A percentile compares a stretch with the other conserved stretches of the same genome.
Evolutionary conservation across 148 eudicot genomes (phyloP).

Genomic region (Amaranthus palmeri): DNA sequence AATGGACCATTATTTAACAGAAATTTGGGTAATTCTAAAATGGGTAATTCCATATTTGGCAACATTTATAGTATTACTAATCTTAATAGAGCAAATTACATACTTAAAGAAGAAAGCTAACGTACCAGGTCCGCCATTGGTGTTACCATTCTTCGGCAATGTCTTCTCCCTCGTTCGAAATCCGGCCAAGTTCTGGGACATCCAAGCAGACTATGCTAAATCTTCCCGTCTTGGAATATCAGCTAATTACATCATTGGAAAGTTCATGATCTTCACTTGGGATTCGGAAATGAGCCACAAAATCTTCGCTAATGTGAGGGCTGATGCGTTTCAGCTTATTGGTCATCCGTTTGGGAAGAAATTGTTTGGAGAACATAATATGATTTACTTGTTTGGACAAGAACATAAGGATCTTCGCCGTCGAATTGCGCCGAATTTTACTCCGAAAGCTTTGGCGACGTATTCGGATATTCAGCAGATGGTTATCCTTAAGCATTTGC

Average conservation of each 20-base stretch:
- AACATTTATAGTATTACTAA: slow-evolving; percentile 28
- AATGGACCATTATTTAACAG: not conserved
- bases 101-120: slow-evolving; percentile 50
- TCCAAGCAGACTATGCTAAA: slow-evolving; percentile 51
- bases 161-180: slow-evolving; percentile 42
- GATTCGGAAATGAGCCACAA: slow-evolving; percentile 61
- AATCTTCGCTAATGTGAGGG: slow-evolving; percentile 63
- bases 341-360: slow-evolving; percentile 90
- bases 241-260: slow-evolving; percentile 60
- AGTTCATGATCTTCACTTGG: slow-evolving; percentile 46
- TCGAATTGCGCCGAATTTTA: slow-evolving; percentile 69
- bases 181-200: slow-evolving; percentile 67
- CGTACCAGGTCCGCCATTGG: slow-evolving; percentile 57
- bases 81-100: slow-evolving; percentile 46
- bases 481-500: slow-evolving; percentile 43
- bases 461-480: slow-evolving; percentile 53
- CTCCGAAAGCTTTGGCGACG: slow-evolving; percentile 59
- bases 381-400: slow-evolving; percentile 77
- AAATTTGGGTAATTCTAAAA: slow-evolving; percentile 18
- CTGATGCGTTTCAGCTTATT: slow-evolving; percentile 71
- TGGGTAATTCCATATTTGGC: slow-evolving; percentile 29
- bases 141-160: slow-evolving; percentile 65
- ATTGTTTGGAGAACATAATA: slow-evolving; percentile 71
- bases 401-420: slow-evolving; percentile 84
- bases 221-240: slow-evolving; percentile 56